phyloP scores from a whole-genome alignment of 1,284 basidiomycete species.

The Cutaneotrichosporon dermatis region DNA sequence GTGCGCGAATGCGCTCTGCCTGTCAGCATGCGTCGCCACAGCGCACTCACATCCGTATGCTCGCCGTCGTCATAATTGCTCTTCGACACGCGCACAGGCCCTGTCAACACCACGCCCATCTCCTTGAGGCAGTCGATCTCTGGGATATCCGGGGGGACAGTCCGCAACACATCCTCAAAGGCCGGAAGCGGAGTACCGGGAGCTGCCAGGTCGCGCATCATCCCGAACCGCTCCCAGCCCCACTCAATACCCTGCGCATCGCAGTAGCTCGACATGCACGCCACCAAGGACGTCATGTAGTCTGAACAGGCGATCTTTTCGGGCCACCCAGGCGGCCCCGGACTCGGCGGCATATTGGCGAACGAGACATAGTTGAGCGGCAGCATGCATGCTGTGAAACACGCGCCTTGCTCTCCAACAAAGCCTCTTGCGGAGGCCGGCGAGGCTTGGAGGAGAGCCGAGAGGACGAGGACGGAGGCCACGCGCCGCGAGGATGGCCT shows the following conservation, averaged over 20 bases:
- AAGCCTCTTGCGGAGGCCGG: neutral
- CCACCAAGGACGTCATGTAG: constrained; percentile 17
- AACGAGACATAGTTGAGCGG: constrained; percentile 9
- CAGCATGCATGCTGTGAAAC: constrained; percentile 10
- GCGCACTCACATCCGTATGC: neutral
- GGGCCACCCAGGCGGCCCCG: constrained; percentile 1
- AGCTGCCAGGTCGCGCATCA: neutral
- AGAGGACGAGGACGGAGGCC: neutral
- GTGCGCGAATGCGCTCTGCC: neutral
- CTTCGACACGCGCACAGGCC: neutral
- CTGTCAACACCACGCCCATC: neutral
- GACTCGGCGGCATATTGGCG: constrained; percentile 1
- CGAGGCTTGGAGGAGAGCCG: neutral
- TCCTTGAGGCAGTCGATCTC: constrained; percentile 3
- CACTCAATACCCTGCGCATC: neutral
- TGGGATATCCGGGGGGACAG: neutral
- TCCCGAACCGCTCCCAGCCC: constrained; percentile 7
- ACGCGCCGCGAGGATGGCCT: too few relatives aligned
- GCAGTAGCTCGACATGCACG: constrained; percentile 24
- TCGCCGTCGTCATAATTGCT: constrained; percentile 7
- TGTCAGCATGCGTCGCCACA: neutral
- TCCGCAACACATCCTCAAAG: neutral
- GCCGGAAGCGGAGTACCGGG: neutral
- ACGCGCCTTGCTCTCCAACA: constrained; percentile 2
- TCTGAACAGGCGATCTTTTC: neutral